Conservation (phyloP, 176 grass and related monocot genomes). For the Thalia dealbata region DNA sequence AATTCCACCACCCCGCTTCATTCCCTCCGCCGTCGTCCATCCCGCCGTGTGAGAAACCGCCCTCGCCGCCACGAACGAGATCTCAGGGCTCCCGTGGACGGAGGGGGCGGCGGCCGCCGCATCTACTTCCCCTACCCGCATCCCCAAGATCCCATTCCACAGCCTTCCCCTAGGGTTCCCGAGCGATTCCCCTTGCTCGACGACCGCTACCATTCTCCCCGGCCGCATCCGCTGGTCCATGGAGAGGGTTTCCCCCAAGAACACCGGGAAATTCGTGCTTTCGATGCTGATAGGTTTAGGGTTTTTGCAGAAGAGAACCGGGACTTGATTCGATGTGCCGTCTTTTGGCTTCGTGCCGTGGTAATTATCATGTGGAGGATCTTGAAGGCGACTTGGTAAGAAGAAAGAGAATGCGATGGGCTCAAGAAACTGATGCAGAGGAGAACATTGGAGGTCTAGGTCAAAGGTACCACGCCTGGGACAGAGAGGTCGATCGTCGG, state of each 20-base stretch:
- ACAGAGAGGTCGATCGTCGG: not conserved
- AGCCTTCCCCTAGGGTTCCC: conserved; percentile 18
- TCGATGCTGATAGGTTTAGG: conserved; percentile 12
- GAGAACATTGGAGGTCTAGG: not conserved
- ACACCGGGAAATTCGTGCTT: not conserved
- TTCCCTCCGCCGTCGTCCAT: not conserved
- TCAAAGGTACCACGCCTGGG: not conserved
- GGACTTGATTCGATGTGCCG: conserved; percentile 2
- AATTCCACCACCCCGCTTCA: conserved; percentile 15
- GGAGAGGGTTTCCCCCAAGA: conserved; percentile 13
- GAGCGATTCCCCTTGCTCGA: conserved; percentile 10
- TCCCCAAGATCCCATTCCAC: conserved; percentile 20
- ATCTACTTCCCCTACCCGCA: not conserved
- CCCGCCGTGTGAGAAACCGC: not conserved
- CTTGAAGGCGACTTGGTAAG: not conserved
- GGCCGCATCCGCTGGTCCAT: conserved; percentile 25
- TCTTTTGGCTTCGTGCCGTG: not conserved
- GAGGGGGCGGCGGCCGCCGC: too few species aligned
- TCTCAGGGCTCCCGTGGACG: conserved; percentile 1
- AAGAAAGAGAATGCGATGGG: conserved; percentile 5
- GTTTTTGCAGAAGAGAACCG: conserved; percentile 2
- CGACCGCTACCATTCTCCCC: conserved; percentile 20
- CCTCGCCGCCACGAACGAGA: not conserved
- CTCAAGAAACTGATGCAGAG: conserved; percentile 1
- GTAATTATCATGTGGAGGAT: conserved; percentile 3